Conservation (phyloP, 2,329 filamentous ascomycete species). For the Claviceps lovelessii region DNA sequence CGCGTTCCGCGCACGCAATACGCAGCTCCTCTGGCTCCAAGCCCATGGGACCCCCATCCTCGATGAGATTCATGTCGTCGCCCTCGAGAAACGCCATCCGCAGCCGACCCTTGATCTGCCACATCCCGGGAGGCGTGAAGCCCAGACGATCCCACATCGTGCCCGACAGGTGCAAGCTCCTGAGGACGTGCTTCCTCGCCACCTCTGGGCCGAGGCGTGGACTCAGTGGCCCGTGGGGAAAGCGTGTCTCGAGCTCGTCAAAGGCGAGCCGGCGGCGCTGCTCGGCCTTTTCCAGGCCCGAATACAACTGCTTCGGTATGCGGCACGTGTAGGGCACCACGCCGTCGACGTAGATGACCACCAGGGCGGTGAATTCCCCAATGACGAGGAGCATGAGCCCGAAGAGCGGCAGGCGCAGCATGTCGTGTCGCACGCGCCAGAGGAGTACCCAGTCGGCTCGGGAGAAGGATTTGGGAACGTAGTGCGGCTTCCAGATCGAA, state of each 20-base stretch:
- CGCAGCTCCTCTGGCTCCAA: slow-evolving; percentile 50
- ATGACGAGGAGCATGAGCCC: slow-evolving; percentile 59
- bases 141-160: slow-evolving; percentile 36
- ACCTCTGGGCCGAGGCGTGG: slow-evolving; percentile 16
- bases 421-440: slow-evolving; percentile 53
- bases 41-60: slow-evolving; percentile 41
- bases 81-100: slow-evolving; percentile 48
- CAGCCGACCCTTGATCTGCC: slow-evolving; percentile 37
- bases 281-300: slow-evolving; percentile 41
- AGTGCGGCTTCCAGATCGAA: slow-evolving; percentile 21
- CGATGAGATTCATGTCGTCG: slow-evolving; percentile 56
- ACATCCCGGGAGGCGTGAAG: slow-evolving; percentile 32
- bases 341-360: slow-evolving; percentile 55
- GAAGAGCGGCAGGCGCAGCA: slow-evolving; percentile 67
- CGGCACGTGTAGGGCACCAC: slow-evolving; percentile 71
- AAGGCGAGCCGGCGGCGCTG: slow-evolving; percentile 36
- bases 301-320: slow-evolving; percentile 58
- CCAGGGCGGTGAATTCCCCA: slow-evolving; percentile 73
- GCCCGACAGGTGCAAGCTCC: slow-evolving; percentile 30
- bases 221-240: slow-evolving; percentile 22
- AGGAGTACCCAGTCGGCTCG: slow-evolving; percentile 60
- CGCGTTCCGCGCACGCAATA: slow-evolving; percentile 58
- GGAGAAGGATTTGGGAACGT: slow-evolving; percentile 27
- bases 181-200: slow-evolving; percentile 25
- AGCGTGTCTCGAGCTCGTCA: slow-evolving; percentile 21